phyloP scores from a whole-genome alignment of 2,329 filamentous ascomycete species.

The Alternaria dauci region DNA sequence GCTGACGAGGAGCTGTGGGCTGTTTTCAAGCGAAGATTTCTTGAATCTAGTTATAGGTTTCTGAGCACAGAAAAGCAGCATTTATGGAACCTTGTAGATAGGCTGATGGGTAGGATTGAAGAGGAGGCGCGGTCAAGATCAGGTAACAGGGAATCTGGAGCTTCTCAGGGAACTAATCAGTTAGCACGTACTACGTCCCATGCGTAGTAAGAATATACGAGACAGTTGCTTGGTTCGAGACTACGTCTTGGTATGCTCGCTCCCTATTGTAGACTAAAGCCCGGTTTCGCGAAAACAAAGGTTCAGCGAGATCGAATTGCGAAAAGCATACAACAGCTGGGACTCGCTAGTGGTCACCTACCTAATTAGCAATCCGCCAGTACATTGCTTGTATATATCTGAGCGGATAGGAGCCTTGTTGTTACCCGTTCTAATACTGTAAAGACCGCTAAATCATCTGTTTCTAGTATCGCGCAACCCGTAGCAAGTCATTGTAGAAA shows the following conservation, averaged over 20 bases:
- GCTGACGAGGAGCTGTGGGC: constrained; percentile 18
- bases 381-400: not conserved
- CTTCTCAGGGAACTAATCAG: too few species aligned
- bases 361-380: too few species aligned
- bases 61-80: not conserved
- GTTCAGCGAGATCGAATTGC: too few species aligned
- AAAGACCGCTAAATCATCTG: constrained; percentile 9
- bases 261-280: too few species aligned
- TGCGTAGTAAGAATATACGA: too few species aligned
- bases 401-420: not conserved
- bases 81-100: not conserved
- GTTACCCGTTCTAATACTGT: not conserved
- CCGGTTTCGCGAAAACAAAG: too few species aligned
- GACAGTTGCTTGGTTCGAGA: too few species aligned
- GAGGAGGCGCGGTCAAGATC: not conserved
- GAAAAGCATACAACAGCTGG: too few species aligned
- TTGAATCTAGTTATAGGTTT: not conserved
- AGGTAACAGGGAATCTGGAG: too few species aligned
- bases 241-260: too few species aligned
- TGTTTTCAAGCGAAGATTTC: not conserved
- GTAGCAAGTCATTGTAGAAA: constrained; percentile 12
- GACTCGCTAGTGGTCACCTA: too few species aligned
- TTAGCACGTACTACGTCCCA: too few species aligned
- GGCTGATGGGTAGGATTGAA: not conserved
- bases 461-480: constrained; percentile 12